These are phyloP conservation scores for Aspergillus neoniger DNA, from an alignment of 2,329 filamentous ascomycete genomes.

Conservation along the genomic window DNA sequence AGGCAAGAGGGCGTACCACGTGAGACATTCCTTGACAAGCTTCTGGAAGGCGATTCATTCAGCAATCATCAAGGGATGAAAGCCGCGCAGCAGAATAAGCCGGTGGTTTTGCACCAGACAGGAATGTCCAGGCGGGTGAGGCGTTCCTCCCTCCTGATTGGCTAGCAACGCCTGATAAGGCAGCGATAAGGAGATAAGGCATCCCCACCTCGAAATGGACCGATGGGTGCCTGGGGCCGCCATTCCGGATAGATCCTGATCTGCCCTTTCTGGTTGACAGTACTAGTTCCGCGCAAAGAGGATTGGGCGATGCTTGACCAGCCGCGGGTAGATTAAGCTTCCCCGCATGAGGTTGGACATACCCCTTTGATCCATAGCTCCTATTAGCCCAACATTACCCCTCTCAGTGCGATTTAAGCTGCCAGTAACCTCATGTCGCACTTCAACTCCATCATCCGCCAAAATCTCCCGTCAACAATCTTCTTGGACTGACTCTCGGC, in stretches of 20 bases:
- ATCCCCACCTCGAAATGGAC: background rate
- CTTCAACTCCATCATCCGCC: background rate
- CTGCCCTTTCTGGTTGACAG: background rate
- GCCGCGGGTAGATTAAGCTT: background rate
- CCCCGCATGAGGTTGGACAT: conserved; percentile 19
- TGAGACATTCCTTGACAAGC: background rate
- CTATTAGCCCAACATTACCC: background rate
- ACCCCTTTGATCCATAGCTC: conserved; percentile 11
- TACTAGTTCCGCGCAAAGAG: too few relatives aligned
- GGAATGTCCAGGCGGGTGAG: conserved; percentile 3
- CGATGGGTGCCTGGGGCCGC: background rate
- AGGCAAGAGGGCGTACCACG: background rate
- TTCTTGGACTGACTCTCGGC: background rate
- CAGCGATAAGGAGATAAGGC: conserved; percentile 1
- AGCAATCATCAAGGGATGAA: background rate
- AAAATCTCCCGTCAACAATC: background rate
- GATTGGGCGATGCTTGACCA: background rate
- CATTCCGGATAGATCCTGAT: background rate
- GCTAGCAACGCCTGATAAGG: background rate
- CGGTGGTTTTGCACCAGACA: background rate
- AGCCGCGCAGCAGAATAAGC: background rate
- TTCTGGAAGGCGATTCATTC: background rate
- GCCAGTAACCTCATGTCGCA: background rate
- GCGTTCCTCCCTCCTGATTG: background rate
- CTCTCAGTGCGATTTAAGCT: background rate